Conservation (phyloP, 306 rosid species). For the Malus orientalis region DNA sequence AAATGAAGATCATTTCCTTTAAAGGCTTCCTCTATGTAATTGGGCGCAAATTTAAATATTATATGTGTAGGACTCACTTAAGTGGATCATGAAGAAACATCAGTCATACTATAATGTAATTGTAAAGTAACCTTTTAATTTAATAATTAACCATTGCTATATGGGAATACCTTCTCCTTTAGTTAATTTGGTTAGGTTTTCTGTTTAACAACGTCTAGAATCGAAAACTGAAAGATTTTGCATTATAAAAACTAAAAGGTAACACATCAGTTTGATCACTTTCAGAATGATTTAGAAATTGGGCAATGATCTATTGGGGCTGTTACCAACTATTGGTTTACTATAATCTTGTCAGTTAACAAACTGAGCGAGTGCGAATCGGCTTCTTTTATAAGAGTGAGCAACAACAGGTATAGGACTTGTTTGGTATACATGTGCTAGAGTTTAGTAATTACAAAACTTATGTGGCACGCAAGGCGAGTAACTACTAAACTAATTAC, state of each 20-base stretch:
- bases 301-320: too few species aligned
- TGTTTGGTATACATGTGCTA: too few species aligned
- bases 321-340: too few species aligned
- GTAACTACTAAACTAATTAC: too few species aligned
- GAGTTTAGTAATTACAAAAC: too few species aligned
- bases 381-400: too few species aligned
- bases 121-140: background rate
- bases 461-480: too few species aligned
- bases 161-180: background rate
- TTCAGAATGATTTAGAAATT: background rate
- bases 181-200: background rate
- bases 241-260: background rate
- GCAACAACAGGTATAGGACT: too few species aligned
- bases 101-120: background rate
- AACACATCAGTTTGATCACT: background rate
- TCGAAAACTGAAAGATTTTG: background rate
- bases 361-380: too few species aligned
- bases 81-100: background rate
- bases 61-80: background rate
- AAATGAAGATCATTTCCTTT: too few species aligned
- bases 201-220: background rate
- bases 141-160: background rate
- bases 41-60: background rate
- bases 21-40: background rate
- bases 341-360: too few species aligned